Evolutionary conservation across 2,329 filamentous ascomycete species (phyloP).

Genomic region (Bretziella fagacearum): DNA sequence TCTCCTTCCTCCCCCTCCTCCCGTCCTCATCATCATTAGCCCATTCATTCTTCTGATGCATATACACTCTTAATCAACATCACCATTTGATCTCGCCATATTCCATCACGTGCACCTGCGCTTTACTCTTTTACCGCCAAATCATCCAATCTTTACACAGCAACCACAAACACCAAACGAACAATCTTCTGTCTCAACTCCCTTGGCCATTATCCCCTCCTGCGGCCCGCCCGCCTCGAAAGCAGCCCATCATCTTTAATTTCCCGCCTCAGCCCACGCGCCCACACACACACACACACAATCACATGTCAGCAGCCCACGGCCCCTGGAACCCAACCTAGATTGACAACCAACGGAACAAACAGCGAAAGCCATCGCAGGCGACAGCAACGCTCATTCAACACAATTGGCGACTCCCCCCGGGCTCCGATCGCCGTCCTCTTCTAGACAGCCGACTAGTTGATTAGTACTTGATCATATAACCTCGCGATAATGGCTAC

Average conservation of each 20-base stretch:
- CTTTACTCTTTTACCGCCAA: no score
- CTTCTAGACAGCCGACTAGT: background rate
- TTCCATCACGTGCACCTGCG: no score
- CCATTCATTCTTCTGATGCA: background rate
- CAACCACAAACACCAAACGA: background rate
- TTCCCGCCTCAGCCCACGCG: slow-evolving; percentile 6
- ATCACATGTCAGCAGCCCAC: slow-evolving; percentile 4
- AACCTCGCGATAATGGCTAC: slow-evolving; percentile 3
- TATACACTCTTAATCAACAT: background rate
- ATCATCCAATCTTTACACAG: background rate
- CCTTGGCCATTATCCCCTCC: no score
- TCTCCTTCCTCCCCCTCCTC: background rate
- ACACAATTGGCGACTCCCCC: background rate
- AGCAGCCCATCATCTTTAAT: slow-evolving; percentile 1
- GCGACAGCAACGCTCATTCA: background rate
- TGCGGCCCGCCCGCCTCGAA: background rate
- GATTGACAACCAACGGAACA: background rate
- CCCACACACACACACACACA: slow-evolving; percentile 3
- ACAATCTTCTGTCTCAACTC: background rate
- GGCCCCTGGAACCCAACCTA: background rate
- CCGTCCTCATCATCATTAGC: background rate
- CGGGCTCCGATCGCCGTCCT: background rate
- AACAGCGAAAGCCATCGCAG: background rate
- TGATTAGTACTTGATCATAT: background rate
- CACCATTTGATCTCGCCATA: background rate